Conservation (phyloP, 2,329 filamentous ascomycete species). For the Colletotrichum sp. region DNA sequence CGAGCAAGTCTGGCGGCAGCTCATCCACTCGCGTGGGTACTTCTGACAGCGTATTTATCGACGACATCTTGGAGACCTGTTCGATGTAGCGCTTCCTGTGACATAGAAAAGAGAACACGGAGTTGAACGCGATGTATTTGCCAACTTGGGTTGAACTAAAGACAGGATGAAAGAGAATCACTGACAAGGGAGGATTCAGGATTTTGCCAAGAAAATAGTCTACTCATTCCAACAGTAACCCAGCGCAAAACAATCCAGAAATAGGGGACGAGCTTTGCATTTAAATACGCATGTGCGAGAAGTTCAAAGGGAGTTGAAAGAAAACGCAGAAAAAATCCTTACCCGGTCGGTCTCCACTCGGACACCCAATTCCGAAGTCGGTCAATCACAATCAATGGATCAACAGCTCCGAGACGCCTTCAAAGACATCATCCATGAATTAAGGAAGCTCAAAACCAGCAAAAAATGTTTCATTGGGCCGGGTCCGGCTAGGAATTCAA, state of each 20-base stretch:
- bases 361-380: slow-evolving; percentile 5
- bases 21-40: slow-evolving; percentile 11
- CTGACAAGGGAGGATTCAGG: not conserved
- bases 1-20: not conserved
- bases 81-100: not conserved
- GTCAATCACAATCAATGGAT: not conserved
- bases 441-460: not conserved
- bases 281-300: not conserved
- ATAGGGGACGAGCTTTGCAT: not conserved
- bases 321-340: not conserved
- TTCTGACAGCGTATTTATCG: slow-evolving; percentile 5
- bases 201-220: not conserved
- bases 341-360: not conserved
- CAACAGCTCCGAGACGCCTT: not conserved
- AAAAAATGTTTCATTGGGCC: not conserved
- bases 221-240: not conserved
- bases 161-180: not conserved
- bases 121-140: not conserved
- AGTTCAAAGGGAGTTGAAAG: not conserved
- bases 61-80: slow-evolving; percentile 1
- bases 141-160: not conserved
- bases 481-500: not conserved
- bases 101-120: not conserved
- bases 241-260: not conserved
- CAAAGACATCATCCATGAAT: not conserved